Evolutionary conservation across 176 grass and related monocot genomes (phyloP).

Genomic region (Oropetium thomaeum): DNA sequence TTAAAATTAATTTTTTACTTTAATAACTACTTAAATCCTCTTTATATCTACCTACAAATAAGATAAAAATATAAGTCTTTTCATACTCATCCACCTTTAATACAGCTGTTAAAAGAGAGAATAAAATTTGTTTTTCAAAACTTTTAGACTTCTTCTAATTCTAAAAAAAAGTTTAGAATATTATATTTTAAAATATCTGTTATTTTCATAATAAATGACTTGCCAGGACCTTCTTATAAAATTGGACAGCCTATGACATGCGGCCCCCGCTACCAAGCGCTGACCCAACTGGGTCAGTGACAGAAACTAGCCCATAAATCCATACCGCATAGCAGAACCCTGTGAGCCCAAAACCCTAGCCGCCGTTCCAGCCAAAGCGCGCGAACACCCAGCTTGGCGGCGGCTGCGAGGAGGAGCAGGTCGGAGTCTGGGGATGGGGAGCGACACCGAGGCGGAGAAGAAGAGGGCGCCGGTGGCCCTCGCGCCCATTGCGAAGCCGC

Average conservation of each 20-base stretch:
- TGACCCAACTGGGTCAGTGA: neutral
- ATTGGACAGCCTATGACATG: neutral
- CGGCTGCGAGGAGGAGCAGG: constrained; percentile 20
- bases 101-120: too few species aligned
- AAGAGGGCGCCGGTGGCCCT: constrained; percentile 44
- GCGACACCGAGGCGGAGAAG: constrained; percentile 45
- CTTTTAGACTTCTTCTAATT: too few species aligned
- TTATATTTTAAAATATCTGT: too few species aligned
- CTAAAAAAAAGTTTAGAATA: too few species aligned
- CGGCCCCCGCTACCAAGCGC: neutral
- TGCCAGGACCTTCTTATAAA: too few species aligned
- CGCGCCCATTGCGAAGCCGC: constrained; percentile 73
- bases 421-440: constrained; percentile 31
- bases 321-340: neutral
- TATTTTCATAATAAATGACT: too few species aligned
- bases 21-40: too few species aligned
- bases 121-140: too few species aligned
- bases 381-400: constrained; percentile 16
- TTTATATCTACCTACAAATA: too few species aligned
- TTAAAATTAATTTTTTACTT: too few species aligned
- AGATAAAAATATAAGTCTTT: too few species aligned
- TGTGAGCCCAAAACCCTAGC: constrained; percentile 39
- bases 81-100: too few species aligned
- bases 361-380: constrained; percentile 12
- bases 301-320: neutral